Percentiles rank a stretch among this genome's conserved stretches.
Evolutionary conservation across 2,329 filamentous ascomycete genomes (phyloP).

Genomic region (Botrytis porri): DNA sequence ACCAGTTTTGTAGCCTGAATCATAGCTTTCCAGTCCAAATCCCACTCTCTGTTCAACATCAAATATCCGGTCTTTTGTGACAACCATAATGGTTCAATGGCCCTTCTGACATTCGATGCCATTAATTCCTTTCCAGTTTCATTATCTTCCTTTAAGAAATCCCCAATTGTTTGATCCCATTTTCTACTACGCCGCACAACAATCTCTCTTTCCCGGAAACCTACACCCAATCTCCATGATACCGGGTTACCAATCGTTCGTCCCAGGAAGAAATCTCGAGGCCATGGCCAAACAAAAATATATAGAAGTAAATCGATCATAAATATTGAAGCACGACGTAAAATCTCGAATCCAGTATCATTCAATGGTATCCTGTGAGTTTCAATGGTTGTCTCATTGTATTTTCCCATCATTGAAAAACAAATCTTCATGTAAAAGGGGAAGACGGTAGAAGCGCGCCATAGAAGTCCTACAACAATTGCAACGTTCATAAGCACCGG

Average conservation of each 20-base stretch:
- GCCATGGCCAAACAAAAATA: conserved; percentile 70
- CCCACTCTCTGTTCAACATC: conserved; percentile 81
- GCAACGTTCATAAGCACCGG: conserved; percentile 72
- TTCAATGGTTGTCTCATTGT: conserved; percentile 64
- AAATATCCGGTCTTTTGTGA: conserved; percentile 82
- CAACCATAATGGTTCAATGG: conserved; percentile 65
- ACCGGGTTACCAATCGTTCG: conserved; percentile 58
- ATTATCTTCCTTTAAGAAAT: conserved; percentile 41
- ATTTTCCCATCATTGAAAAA: conserved; percentile 34
- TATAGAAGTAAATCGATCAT: conserved; percentile 70
- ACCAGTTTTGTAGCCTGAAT: conserved; percentile 67
- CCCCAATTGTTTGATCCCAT: conserved; percentile 60
- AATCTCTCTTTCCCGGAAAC: conserved; percentile 77
- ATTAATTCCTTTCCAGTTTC: conserved; percentile 55
- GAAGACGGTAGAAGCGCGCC: conserved; percentile 65
- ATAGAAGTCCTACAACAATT: conserved; percentile 61
- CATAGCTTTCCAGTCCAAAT: conserved; percentile 84
- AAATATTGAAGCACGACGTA: conserved; percentile 59
- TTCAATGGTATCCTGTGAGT: conserved; percentile 54
- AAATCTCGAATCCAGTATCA: conserved; percentile 51
- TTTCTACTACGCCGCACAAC: conserved; percentile 73
- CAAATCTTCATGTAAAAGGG: conserved; percentile 62
- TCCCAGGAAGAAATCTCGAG: conserved; percentile 67
- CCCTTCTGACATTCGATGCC: conserved; percentile 60
- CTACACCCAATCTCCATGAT: conserved; percentile 69